Evolutionary conservation across 352 stramenopile genomes (phyloP).

Genomic region (Globisporangium irregulare): DNA sequence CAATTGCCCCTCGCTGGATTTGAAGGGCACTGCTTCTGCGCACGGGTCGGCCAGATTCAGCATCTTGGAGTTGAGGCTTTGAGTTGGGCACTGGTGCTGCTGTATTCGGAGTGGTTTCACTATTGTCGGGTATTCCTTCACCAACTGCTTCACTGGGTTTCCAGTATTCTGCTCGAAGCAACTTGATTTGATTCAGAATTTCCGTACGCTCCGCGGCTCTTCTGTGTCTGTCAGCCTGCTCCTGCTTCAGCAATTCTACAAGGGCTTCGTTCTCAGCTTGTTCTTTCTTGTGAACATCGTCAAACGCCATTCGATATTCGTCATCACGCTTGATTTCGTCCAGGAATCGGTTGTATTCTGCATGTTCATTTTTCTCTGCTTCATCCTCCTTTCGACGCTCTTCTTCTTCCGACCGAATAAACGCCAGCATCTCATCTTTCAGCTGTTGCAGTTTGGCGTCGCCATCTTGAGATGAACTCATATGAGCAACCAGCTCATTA

Average conservation of each 20-base stretch:
- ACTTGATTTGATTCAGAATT: background rate
- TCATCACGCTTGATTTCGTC: background rate
- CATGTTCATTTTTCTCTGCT: background rate
- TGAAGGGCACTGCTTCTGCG: background rate
- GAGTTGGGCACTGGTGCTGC: background rate
- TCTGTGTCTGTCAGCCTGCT: background rate
- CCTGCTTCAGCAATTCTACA: background rate
- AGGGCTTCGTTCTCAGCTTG: background rate
- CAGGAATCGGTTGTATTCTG: background rate
- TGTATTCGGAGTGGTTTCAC: background rate
- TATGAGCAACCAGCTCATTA: background rate
- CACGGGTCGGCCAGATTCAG: background rate
- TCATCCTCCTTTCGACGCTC: background rate
- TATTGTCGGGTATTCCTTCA: background rate
- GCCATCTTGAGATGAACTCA: background rate
- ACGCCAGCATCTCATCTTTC: background rate
- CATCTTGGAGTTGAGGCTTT: background rate
- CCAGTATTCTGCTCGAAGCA: background rate
- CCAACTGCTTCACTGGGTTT: background rate
- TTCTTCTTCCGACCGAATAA: conserved; percentile 2
- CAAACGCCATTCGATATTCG: background rate
- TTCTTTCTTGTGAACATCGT: background rate
- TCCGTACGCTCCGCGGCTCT: background rate
- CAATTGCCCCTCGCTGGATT: background rate
- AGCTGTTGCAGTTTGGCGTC: background rate